Evolutionary conservation across 2,329 filamentous ascomycete genomes (phyloP).

Genomic region (Ophiostoma sp.): DNA sequence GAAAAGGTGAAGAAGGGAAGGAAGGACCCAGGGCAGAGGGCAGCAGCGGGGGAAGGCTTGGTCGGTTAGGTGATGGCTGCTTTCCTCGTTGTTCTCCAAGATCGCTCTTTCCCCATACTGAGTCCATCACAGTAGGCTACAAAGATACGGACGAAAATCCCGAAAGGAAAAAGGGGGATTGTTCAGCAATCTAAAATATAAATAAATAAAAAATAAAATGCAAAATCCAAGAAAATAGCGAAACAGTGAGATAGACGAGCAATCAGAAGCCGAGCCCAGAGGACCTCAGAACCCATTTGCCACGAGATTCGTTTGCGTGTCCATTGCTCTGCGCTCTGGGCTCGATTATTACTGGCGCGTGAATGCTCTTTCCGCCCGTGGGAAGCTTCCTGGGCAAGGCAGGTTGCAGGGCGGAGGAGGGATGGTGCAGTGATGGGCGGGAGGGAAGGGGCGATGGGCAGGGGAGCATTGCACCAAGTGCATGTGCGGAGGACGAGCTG

Average conservation of each 20-base stretch:
- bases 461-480: background rate
- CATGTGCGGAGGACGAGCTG: slow-evolving; percentile 18
- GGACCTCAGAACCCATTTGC: too few species aligned
- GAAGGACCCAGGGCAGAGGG: background rate
- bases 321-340: background rate
- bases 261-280: background rate
- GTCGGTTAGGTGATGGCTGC: background rate
- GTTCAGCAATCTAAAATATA: background rate
- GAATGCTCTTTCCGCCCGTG: slow-evolving; percentile 1
- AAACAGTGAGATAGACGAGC: background rate
- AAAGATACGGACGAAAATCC: slow-evolving; percentile 14
- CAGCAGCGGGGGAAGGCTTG: background rate
- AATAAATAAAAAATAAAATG: background rate
- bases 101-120: background rate
- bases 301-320: background rate
- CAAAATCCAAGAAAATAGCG: background rate
- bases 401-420: background rate
- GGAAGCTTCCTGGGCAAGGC: background rate
- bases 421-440: background rate
- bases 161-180: background rate
- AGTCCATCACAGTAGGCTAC: background rate
- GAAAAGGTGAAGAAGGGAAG: background rate
- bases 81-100: background rate
- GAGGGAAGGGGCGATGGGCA: slow-evolving; percentile 8
- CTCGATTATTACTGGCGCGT: background rate